Conservation (phyloP, 2,329 filamentous ascomycete species). For the Clarireedia paspali region DNA sequence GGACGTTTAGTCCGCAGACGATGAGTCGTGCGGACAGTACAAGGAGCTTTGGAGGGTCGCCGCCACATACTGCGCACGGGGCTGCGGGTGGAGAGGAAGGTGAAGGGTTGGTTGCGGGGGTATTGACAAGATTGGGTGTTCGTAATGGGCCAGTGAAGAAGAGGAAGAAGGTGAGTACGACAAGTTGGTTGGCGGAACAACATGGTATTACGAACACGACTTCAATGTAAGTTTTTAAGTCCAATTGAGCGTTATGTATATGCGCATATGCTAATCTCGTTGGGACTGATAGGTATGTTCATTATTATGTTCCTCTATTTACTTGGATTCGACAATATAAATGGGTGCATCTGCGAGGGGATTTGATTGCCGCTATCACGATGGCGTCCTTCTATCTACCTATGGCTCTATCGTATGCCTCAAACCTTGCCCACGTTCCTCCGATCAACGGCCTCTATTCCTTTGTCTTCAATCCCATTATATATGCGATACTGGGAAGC, state of each 20-base stretch:
- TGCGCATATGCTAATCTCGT: not conserved
- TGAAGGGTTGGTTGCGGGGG: conserved; percentile 17
- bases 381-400: conserved; percentile 98
- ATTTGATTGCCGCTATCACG: conserved; percentile 83
- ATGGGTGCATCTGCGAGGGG: conserved; percentile 73
- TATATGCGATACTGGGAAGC: conserved; percentile 87
- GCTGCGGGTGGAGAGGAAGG: conserved; percentile 12
- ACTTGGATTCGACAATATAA: conserved; percentile 88
- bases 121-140: conserved; percentile 20
- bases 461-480: conserved; percentile 84
- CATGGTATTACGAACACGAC: conserved; percentile 68
- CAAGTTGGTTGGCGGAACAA: conserved; percentile 60
- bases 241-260: not conserved
- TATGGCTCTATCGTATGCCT: conserved; percentile 88
- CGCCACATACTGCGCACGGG: conserved; percentile 10
- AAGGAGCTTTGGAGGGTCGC: conserved; percentile 19
- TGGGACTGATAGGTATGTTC: conserved; percentile 60
- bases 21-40: conserved; percentile 28
- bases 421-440: conserved; percentile 86
- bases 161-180: conserved; percentile 62
- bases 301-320: conserved; percentile 87
- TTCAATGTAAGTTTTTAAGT: conserved; percentile 54
- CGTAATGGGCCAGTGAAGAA: conserved; percentile 16
- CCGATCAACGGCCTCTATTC: conserved; percentile 91
- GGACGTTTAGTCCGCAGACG: conserved; percentile 66